Conservation (phyloP, 768 basidiomycete genomes). For the Xanthoconium stramineum region DNA sequence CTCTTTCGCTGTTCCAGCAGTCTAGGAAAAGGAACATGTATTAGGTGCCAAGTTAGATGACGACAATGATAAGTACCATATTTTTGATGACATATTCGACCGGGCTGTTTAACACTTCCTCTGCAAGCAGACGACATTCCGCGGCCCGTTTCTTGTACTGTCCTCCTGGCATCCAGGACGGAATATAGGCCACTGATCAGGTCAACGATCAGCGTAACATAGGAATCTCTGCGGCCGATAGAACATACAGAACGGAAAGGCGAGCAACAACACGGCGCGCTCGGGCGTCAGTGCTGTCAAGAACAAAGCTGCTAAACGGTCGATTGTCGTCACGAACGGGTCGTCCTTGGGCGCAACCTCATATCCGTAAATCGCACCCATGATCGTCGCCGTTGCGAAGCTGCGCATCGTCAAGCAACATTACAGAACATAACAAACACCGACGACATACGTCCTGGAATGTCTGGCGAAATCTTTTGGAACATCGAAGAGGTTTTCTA, state of each 20-base stretch:
- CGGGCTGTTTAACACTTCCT: conserved; percentile 20
- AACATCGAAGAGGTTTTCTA: conserved; percentile 18
- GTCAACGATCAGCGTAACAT: neutral
- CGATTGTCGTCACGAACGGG: conserved; percentile 23
- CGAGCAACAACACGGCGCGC: conserved; percentile 17
- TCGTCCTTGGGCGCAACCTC: conserved; percentile 23
- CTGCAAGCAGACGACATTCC: conserved; percentile 19
- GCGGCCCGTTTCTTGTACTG: conserved; percentile 18
- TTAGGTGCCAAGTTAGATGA: neutral
- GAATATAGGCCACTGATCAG: conserved; percentile 26
- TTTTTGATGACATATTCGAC: conserved; percentile 20
- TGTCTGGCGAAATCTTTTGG: conserved; percentile 20
- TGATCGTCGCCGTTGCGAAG: conserved; percentile 21
- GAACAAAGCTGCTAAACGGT: conserved; percentile 12
- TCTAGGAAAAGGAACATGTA: conserved; percentile 2
- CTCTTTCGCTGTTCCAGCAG: conserved; percentile 16
- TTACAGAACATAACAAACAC: neutral
- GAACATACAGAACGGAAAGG: conserved; percentile 28
- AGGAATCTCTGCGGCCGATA: neutral
- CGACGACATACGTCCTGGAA: conserved; percentile 22
- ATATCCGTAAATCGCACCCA: conserved; percentile 27
- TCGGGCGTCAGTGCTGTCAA: conserved; percentile 16
- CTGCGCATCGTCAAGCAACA: conserved; percentile 8
- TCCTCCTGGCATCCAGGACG: conserved; percentile 35
- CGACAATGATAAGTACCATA: conserved; percentile 15